These are phyloP conservation scores for Drosera capensis DNA, from an alignment of 148 eudicot species.

Conservation along the genomic window DNA sequence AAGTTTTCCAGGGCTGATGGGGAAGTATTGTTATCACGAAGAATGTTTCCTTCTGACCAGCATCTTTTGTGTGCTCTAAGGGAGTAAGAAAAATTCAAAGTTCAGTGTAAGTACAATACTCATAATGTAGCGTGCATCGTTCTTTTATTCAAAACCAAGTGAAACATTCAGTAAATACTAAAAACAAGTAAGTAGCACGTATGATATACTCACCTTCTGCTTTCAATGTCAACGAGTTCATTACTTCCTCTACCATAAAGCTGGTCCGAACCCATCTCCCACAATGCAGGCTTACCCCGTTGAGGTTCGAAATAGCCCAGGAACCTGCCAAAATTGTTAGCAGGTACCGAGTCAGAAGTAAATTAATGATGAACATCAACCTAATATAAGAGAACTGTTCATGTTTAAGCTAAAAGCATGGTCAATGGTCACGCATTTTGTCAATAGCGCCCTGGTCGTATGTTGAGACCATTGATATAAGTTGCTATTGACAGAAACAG, in stretches of 20 bases:
- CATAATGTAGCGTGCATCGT: background rate
- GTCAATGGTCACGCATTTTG: no score
- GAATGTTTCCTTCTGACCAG: conserved; percentile 77
- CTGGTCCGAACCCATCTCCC: conserved; percentile 55
- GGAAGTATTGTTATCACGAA: conserved; percentile 36
- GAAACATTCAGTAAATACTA: background rate
- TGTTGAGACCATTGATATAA: no score
- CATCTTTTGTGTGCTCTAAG: conserved; percentile 57
- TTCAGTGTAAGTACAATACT: background rate
- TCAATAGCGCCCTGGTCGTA: no score
- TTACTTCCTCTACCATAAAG: conserved; percentile 27
- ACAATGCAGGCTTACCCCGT: conserved; percentile 47
- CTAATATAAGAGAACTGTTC: background rate
- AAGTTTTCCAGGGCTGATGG: conserved; percentile 22
- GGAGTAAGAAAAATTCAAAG: background rate
- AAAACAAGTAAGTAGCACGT: background rate
- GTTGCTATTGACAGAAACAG: no score
- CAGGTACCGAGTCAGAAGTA: no score
- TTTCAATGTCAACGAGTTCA: conserved; percentile 20
- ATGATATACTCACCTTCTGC: conserved; percentile 32
- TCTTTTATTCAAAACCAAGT: background rate
- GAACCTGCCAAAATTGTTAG: conserved; percentile 30
- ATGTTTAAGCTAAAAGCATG: background rate
- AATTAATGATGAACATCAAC: background rate
- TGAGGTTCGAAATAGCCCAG: conserved; percentile 80